Conservation (phyloP, 2,329 filamentous ascomycete genomes). For the Fusarium continuum region DNA sequence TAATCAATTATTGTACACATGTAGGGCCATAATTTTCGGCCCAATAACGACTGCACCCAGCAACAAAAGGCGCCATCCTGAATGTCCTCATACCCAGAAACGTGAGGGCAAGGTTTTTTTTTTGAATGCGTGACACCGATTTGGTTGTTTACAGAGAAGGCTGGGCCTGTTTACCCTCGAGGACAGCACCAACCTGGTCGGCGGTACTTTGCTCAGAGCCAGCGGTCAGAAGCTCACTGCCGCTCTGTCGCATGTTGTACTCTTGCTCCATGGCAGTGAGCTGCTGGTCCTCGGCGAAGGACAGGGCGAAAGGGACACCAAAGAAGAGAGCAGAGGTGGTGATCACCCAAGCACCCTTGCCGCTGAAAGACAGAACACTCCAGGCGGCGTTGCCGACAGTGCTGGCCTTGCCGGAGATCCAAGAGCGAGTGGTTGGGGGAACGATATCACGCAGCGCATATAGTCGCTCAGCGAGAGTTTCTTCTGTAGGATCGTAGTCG, state of each 20-base stretch:
- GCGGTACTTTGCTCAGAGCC: conserved; percentile 57
- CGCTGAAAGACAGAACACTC: conserved; percentile 73
- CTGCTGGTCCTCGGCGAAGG: conserved; percentile 95
- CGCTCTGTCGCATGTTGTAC: conserved; percentile 93
- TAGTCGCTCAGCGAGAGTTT: conserved; percentile 73
- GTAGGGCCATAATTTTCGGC: conserved; percentile 29
- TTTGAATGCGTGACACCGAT: conserved; percentile 4
- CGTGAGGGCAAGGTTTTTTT: conserved; percentile 20
- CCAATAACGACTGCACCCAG: conserved; percentile 32
- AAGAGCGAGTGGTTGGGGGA: conserved; percentile 75
- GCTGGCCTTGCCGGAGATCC: conserved; percentile 68
- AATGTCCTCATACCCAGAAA: conserved; percentile 22
- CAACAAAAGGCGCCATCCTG: conserved; percentile 29
- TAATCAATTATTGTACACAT: conserved; percentile 45
- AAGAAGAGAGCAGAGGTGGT: conserved; percentile 89
- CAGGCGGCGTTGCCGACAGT: conserved; percentile 61
- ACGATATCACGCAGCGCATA: conserved; percentile 79
- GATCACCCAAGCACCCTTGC: conserved; percentile 90
- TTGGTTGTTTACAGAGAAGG: conserved; percentile 58
- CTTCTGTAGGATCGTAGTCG: conserved; percentile 68
- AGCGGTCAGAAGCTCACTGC: conserved; percentile 73
- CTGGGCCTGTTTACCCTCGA: conserved; percentile 58
- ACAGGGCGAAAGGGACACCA: conserved; percentile 92
- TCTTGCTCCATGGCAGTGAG: conserved; percentile 97
- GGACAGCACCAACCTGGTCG: conserved; percentile 59